Percentiles rank a stretch among this genome's conserved stretches.
phyloP scores from a whole-genome alignment of 441 rosid species.

The Aquilaria agallochum region DNA sequence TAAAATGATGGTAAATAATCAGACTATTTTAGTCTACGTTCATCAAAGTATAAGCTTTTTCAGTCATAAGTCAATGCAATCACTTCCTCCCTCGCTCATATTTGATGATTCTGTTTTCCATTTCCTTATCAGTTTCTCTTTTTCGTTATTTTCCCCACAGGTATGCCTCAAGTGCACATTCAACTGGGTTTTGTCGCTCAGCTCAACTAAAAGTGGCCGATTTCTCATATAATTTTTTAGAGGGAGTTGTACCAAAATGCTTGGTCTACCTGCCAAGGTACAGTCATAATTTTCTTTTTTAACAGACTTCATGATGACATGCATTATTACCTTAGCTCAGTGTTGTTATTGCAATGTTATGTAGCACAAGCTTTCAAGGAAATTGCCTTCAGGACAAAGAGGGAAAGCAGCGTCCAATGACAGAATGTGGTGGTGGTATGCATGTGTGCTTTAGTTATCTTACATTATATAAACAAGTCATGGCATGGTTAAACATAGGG shows the following conservation, averaged over 20 bases:
- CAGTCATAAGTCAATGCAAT: too few relatives aligned
- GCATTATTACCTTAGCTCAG: background rate
- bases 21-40: too few relatives aligned
- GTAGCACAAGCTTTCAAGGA: constrained; percentile 88
- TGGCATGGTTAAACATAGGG: too few relatives aligned
- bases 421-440: constrained; percentile 51
- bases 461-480: too few relatives aligned
- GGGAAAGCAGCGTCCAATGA: constrained; percentile 59
- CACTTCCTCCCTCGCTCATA: too few relatives aligned
- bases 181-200: constrained; percentile 65
- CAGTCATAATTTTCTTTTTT: constrained; percentile 11
- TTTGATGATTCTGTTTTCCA: too few relatives aligned
- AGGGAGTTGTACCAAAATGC: constrained; percentile 84
- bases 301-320: constrained; percentile 1
- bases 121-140: too few relatives aligned
- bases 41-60: too few relatives aligned
- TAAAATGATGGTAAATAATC: too few relatives aligned
- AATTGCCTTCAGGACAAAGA: constrained; percentile 74
- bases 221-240: constrained; percentile 81
- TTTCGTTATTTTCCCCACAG: constrained; percentile 29
- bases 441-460: too few relatives aligned
- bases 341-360: background rate
- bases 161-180: constrained; percentile 53
- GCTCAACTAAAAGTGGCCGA: constrained; percentile 70
- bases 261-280: constrained; percentile 72